phyloP scores from a whole-genome alignment of 345 rosid species.

The Eucalyptus cloeziana region DNA sequence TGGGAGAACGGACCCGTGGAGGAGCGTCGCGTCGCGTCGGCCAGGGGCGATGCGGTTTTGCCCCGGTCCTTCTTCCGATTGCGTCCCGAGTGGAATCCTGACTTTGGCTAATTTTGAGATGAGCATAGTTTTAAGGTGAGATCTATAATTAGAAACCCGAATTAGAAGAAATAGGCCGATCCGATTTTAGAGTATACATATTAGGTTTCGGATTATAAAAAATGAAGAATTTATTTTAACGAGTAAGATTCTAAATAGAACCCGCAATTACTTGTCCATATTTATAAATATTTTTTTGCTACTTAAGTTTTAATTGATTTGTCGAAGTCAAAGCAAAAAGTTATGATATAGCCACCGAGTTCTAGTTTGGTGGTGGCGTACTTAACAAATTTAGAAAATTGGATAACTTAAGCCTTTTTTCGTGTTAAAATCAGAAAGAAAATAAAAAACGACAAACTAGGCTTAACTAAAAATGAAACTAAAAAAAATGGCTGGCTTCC shows the following conservation, averaged over 20 bases:
- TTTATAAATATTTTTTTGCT: too few species aligned
- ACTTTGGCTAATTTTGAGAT: too few species aligned
- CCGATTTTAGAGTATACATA: rapidly evolving
- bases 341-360: background rate
- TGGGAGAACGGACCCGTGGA: background rate
- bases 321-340: too few species aligned
- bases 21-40: too few species aligned
- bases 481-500: rapidly evolving
- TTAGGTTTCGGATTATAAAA: rapidly evolving
- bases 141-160: rapidly evolving
- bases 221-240: rapidly evolving
- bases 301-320: background rate
- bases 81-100: too few species aligned
- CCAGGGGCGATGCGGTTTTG: too few species aligned
- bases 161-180: rapidly evolving
- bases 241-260: rapidly evolving
- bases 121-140: background rate
- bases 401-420: too few species aligned
- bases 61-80: too few species aligned
- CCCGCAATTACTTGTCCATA: rapidly evolving
- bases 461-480: background rate
- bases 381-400: background rate
- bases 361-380: rapidly evolving
- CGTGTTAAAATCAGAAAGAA: too few species aligned
- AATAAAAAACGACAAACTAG: too few species aligned